A percentile compares a stretch with the other conserved stretches of the same genome.
phyloP scores from a whole-genome alignment of 768 basidiomycete genomes.

The Lactifluus volemus region DNA sequence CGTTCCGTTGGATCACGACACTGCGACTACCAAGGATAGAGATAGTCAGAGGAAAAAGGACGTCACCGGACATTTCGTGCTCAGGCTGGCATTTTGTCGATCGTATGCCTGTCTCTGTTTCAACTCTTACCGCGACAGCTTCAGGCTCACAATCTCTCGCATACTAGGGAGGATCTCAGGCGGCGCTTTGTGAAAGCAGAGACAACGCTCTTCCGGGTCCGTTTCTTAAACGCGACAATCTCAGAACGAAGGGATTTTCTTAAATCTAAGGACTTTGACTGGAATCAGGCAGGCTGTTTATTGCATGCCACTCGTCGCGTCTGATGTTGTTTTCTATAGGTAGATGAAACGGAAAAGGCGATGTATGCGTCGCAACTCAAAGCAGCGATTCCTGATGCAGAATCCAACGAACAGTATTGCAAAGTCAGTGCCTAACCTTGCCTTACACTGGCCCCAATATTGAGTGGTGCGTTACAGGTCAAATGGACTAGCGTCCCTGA shows the following conservation, averaged over 20 bases:
- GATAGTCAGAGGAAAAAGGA: conserved; percentile 71
- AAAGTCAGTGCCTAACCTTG: conserved; percentile 44
- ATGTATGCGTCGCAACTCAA: conserved; percentile 40
- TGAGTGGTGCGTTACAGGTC: conserved; percentile 43
- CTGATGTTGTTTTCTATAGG: conserved; percentile 31
- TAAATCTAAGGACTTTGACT: conserved; percentile 51
- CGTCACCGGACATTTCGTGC: conserved; percentile 87
- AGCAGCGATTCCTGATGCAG: conserved; percentile 32
- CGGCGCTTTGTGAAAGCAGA: conserved; percentile 87
- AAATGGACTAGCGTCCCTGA: conserved; percentile 94
- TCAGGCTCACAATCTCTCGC: background rate
- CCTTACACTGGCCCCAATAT: background rate
- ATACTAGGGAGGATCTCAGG: conserved; percentile 75
- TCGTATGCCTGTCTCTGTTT: conserved; percentile 54
- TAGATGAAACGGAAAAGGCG: conserved; percentile 48
- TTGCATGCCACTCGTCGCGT: conserved; percentile 1
- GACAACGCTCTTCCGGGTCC: conserved; percentile 68
- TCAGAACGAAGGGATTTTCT: conserved; percentile 63
- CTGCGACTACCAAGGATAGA: conserved; percentile 37
- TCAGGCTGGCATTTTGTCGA: conserved; percentile 90
- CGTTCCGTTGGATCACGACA: conserved; percentile 56
- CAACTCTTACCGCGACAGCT: no score
- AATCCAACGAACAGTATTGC: conserved; percentile 51
- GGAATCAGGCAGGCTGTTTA: conserved; percentile 42
- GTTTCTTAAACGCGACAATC: conserved; percentile 58